A percentile compares a stretch with the other conserved stretches of the same genome.
These are phyloP conservation scores for Euphorbia schlechtendalii DNA, from an alignment of 441 rosid genomes.

Conservation along the genomic window DNA sequence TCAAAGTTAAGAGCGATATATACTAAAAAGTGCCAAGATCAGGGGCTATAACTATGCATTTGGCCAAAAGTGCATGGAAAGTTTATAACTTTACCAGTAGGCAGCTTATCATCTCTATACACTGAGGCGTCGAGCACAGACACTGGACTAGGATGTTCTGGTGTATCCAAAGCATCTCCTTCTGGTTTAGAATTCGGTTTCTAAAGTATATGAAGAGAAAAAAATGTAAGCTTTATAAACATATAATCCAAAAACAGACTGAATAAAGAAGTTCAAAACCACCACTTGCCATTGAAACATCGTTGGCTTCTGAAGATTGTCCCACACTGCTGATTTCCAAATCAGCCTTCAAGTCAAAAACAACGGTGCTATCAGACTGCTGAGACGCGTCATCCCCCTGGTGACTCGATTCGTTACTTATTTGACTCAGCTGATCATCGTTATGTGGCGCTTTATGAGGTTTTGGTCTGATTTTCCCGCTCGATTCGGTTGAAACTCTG, in stretches of 20 bases:
- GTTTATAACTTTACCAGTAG: no score
- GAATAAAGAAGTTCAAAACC: conserved; percentile 16
- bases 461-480: conserved; percentile 37
- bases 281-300: conserved; percentile 37
- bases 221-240: conserved; percentile 11
- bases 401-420: conserved; percentile 49
- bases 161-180: conserved; percentile 43
- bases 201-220: conserved; percentile 31
- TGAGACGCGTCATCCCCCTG: conserved; percentile 44
- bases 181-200: conserved; percentile 33
- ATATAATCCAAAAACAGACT: conserved; percentile 14
- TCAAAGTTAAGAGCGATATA: no score
- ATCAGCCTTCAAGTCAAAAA: conserved; percentile 33
- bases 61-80: conserved; percentile 1
- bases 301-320: conserved; percentile 31
- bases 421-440: conserved; percentile 63
- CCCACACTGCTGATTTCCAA: conserved; percentile 38
- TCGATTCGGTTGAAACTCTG: conserved; percentile 34
- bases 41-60: no score
- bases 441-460: conserved; percentile 37
- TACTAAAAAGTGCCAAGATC: no score
- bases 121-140: conserved; percentile 67
- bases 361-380: conserved; percentile 44
- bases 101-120: conserved; percentile 52
- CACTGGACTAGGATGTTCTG: conserved; percentile 82